Evolutionary conservation across 495 filamentous ascomycete genomes (phyloP).

Genomic region (Neurospora sp.): DNA sequence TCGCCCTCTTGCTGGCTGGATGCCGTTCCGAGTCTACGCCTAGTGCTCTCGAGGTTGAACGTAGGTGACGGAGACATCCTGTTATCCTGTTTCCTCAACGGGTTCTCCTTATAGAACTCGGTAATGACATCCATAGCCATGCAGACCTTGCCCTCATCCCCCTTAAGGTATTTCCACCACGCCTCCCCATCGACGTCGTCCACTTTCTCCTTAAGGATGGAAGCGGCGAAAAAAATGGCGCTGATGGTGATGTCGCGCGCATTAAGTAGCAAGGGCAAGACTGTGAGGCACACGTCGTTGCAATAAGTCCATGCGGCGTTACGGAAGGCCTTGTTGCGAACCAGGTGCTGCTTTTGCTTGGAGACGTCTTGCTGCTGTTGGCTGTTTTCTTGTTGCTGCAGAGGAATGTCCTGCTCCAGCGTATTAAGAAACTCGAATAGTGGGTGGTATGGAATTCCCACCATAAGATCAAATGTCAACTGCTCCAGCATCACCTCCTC

Average conservation of each 20-base stretch:
- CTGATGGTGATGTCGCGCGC: constrained; percentile 73
- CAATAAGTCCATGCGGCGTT: constrained; percentile 86
- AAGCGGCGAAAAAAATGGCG: constrained; percentile 74
- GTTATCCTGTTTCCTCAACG: constrained; percentile 36
- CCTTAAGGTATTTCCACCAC: constrained; percentile 77
- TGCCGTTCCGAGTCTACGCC: constrained; percentile 25
- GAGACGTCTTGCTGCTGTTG: background rate
- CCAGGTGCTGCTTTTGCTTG: constrained; percentile 22
- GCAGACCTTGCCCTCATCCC: constrained; percentile 47
- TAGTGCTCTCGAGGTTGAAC: constrained; percentile 37
- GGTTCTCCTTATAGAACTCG: constrained; percentile 65
- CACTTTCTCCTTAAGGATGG: constrained; percentile 57
- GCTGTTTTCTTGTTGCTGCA: background rate
- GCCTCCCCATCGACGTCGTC: constrained; percentile 66
- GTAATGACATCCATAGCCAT: constrained; percentile 59
- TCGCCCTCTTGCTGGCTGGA: constrained; percentile 7
- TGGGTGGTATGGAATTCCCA: constrained; percentile 73
- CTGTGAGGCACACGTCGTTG: constrained; percentile 77
- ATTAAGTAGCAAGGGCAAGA: constrained; percentile 71
- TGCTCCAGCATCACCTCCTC: constrained; percentile 88
- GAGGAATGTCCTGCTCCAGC: constrained; percentile 30
- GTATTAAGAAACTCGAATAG: constrained; percentile 67
- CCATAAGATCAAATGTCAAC: constrained; percentile 85
- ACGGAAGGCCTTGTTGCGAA: constrained; percentile 64
- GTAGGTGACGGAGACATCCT: constrained; percentile 32